A percentile compares a stretch with the other conserved stretches of the same genome.
These are phyloP conservation scores for Coniochaeta sp. DNA, from an alignment of 2,329 filamentous ascomycete genomes.

Conservation along the genomic window DNA sequence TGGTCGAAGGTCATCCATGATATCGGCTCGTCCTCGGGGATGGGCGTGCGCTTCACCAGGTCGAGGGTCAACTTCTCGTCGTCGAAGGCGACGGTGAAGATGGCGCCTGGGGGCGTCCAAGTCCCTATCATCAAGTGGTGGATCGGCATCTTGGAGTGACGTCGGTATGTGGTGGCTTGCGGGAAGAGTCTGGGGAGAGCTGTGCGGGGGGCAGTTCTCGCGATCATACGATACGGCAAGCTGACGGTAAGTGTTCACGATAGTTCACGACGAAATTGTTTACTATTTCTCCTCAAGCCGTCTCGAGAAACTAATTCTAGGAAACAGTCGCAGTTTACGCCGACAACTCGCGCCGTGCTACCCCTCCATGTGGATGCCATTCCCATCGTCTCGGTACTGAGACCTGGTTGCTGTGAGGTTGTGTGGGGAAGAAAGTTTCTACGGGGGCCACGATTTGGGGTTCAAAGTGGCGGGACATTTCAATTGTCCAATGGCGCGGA, in stretches of 20 bases:
- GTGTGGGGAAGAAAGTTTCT: conserved; percentile 6
- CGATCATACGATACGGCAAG: background rate
- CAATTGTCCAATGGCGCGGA: background rate
- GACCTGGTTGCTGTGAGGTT: background rate
- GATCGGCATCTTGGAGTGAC: conserved; percentile 53
- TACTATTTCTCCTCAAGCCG: background rate
- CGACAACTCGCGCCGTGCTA: conserved; percentile 2
- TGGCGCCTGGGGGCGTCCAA: conserved; percentile 83
- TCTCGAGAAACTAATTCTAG: conserved; percentile 3
- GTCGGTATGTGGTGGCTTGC: no score
- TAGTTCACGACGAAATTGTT: background rate
- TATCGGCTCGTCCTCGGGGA: conserved; percentile 77
- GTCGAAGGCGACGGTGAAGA: conserved; percentile 85
- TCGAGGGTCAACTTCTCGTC: conserved; percentile 69
- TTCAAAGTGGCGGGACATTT: background rate
- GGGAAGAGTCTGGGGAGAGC: background rate
- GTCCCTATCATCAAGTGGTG: conserved; percentile 91
- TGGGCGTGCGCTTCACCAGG: conserved; percentile 72
- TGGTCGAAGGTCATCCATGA: conserved; percentile 93
- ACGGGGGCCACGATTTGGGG: background rate
- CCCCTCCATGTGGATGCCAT: conserved; percentile 4
- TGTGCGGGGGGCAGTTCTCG: background rate
- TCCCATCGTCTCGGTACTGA: conserved; percentile 1
- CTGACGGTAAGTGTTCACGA: background rate
- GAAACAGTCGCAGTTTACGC: background rate